Evolutionary conservation across 345 rosid species (phyloP), one percentile per base, ranked within the genome.

Genomic region (Lepidium africanum): DNA sequence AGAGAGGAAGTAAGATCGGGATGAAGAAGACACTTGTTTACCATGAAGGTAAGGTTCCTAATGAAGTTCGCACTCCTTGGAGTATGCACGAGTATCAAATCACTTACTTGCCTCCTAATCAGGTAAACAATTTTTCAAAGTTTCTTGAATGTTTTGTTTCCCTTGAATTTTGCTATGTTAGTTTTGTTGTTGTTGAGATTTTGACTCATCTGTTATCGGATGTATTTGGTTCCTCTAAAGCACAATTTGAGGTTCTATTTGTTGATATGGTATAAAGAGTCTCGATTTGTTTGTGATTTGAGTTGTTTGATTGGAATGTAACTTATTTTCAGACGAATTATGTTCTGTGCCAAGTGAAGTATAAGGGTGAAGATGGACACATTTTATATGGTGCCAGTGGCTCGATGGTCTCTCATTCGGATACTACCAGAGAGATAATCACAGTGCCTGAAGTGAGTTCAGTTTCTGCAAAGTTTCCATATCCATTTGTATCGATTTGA

Each of bases 1-100:
- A 16, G 30, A 14, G 45, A 8, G 35, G 77, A 4, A 12, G 45
- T 3, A 71, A 49, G 69, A 82, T 82, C 23, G 88, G 86, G 8
- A 39, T 46, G 0, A 80, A 84, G 77, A 84, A 67, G 78, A 82
- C 62, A 7, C 42, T 84, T 66, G 86, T 82, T 2, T 82, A 74
- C 49, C 11, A 14, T 46, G 9, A 43, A 49, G 23, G 23, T 21
- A 61, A 74, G 11, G 46, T 51, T 60, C 52, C 23, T 39, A 27
- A 72, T 12, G 62, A 32, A 0, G 41, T 6, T 46, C 0, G 70
- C 3, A 72, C 76, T 63, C 38, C 59, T 46, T 64, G 70, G 63
- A 59, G 37, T 49, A 72, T 72, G 59, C 70, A 72, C n/a, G 76
- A 72, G 76, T 72, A 55, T 56, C 70, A 72, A 32, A 55, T 64